These are phyloP conservation scores for Fusarium nisikadoi DNA, from an alignment of 2,329 filamentous ascomycete species.

Conservation along the genomic window DNA sequence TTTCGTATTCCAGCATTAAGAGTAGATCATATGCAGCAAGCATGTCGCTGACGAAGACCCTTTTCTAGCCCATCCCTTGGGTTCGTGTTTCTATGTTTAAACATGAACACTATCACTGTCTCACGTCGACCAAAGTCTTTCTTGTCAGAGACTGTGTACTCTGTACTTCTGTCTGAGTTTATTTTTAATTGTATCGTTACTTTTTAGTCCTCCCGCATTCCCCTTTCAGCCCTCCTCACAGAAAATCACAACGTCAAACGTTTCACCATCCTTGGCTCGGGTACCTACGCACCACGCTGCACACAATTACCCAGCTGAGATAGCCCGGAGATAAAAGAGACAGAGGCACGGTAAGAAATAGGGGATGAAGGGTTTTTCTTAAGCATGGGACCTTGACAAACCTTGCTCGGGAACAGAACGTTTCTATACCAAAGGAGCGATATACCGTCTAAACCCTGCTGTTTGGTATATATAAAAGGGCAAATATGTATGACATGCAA, in stretches of 20 bases:
- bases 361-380: constrained; percentile 6
- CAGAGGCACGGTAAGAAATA: constrained; percentile 12
- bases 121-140: neutral
- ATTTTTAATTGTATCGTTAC: constrained; percentile 1
- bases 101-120: neutral
- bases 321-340: constrained; percentile 14
- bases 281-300: neutral
- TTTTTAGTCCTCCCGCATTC: constrained; percentile 16
- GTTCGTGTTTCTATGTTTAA: constrained; percentile 6
- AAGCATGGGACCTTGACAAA: neutral
- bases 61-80: neutral
- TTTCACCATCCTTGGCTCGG: constrained; percentile 26
- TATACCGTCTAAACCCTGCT: constrained; percentile 20
- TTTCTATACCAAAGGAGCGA: constrained; percentile 30
- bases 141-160: neutral
- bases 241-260: constrained; percentile 18
- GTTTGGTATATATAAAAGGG: constrained; percentile 16
- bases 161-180: neutral
- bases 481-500: constrained; percentile 29
- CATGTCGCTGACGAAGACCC: constrained; percentile 13
- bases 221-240: constrained; percentile 19
- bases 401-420: constrained; percentile 21
- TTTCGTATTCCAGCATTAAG: constrained; percentile 22
- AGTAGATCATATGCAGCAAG: constrained; percentile 29
- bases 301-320: neutral